Evolutionary conservation across 805 yeast genomes (phyloP).

Genomic region (Myxozyma udenii): DNA sequence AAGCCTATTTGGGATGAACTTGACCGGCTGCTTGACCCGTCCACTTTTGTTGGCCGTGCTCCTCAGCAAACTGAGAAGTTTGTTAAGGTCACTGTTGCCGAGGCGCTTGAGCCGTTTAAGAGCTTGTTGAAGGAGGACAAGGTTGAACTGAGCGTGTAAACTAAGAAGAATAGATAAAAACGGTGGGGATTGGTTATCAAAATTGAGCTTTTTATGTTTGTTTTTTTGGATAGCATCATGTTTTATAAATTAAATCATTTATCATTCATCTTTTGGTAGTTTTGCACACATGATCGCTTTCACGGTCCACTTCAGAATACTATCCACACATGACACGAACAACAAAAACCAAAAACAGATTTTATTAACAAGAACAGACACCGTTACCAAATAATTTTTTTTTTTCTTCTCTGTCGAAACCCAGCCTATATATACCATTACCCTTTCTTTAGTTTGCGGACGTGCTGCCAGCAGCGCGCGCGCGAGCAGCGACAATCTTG

Average conservation of each 20-base stretch:
- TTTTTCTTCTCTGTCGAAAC: background rate
- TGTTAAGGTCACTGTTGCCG: constrained; percentile 74
- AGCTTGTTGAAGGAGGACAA: constrained; percentile 58
- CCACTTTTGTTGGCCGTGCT: constrained; percentile 96
- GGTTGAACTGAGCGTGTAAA: constrained; percentile 75
- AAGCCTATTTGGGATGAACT: constrained; percentile 83
- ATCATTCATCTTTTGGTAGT: background rate
- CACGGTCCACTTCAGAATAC: too few relatives aligned
- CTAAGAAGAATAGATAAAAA: too few relatives aligned
- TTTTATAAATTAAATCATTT: background rate
- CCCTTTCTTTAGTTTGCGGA: background rate
- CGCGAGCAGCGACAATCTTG: constrained; percentile 6
- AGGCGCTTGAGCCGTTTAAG: constrained; percentile 71
- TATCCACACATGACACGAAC: background rate
- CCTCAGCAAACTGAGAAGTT: constrained; percentile 97
- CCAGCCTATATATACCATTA: background rate
- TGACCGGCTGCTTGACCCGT: constrained; percentile 78
- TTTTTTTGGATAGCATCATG: background rate
- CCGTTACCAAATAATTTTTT: background rate
- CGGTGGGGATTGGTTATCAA: too few relatives aligned
- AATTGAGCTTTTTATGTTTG: background rate
- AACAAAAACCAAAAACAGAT: background rate
- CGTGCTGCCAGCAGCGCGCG: constrained; percentile 5
- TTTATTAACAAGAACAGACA: background rate
- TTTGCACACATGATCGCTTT: too few relatives aligned